Conservation (phyloP, 768 basidiomycete species). For the Pleurotus djamor region DNA sequence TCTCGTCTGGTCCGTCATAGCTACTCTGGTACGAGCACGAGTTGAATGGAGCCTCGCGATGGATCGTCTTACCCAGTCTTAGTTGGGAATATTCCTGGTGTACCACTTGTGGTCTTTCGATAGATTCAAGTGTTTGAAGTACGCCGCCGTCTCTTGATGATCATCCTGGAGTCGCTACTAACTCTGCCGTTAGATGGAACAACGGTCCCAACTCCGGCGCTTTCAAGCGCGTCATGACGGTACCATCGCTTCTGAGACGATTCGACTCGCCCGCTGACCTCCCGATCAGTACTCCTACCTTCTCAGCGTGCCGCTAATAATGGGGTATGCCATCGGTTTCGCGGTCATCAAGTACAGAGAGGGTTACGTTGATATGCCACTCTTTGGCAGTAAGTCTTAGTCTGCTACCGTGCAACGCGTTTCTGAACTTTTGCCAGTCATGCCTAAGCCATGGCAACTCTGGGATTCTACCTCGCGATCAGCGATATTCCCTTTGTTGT, state of each 20-base stretch:
- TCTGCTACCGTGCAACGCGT: background rate
- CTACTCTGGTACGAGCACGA: constrained; percentile 40
- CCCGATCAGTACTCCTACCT: constrained; percentile 69
- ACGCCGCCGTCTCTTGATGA: background rate
- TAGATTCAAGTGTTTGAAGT: constrained; percentile 72
- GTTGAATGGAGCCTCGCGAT: background rate
- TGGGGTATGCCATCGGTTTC: constrained; percentile 60
- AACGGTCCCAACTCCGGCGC: constrained; percentile 64
- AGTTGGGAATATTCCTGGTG: constrained; percentile 64
- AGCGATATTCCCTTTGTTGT: constrained; percentile 63
- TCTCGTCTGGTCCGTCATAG: constrained; percentile 63
- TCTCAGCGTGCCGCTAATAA: constrained; percentile 56
- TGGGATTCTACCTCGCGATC: constrained; percentile 47
- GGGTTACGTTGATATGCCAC: constrained; percentile 50
- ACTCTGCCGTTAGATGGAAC: constrained; percentile 54
- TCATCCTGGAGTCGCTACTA: background rate
- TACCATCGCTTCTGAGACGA: constrained; percentile 25
- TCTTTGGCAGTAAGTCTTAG: constrained; percentile 45
- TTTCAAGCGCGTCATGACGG: constrained; percentile 87
- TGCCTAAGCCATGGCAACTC: constrained; percentile 59
- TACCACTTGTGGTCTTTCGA: constrained; percentile 83
- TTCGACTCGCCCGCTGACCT: background rate
- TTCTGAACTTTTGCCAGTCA: constrained; percentile 33
- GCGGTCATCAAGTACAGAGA: constrained; percentile 71
- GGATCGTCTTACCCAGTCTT: background rate